Evolutionary conservation across 2,329 filamentous ascomycete species (phyloP), one percentile per base, ranked within the genome.

Genomic region (Sporothrix dimorphospora): DNA sequence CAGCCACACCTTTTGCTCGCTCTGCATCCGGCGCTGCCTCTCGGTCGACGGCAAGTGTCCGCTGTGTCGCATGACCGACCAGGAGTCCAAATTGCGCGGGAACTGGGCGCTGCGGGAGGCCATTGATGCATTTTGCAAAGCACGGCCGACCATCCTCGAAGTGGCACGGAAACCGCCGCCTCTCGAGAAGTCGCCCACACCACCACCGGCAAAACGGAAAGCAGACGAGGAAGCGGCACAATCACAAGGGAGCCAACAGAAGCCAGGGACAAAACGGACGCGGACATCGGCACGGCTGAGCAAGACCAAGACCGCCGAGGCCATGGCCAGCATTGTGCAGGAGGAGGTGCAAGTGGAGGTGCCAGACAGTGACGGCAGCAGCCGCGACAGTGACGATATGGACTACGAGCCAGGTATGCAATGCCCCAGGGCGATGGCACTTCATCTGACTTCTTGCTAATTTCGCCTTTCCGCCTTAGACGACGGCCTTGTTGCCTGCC

Each of bases 1-100:
- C 83, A 92, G 90, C 70, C 96, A 99, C 80, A 98, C 96, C 0
- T 99, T 99, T 79, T 99, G 96, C 85, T 98, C 95, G 7, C 84
- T 97, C 70, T 99, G 96, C 81, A 98, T 99, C 79, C 92, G 96
- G 40, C 88, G 94, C 74, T 94, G 92, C 73, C 86, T 99, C 0
- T 91, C 91, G 1, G 87, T 88, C 42, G 94, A 98, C 76, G 92
- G 94, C 9, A 94, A 92, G 81, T 99, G 96, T 77, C 96, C 96
- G 0, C 85, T 93, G 1, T 99, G 96, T 81, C 90, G 94, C 69
- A 84, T 88, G 6, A 81, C 85, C 0, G 93, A 97, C 76, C 94
- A 98, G 79, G 94, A 95, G 79, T 87, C 93, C 73, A 96, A 93
- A 80, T 79, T 99, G 76, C 87, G 94, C 72, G 91, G 91, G 63